Conservation (phyloP, 768 basidiomycete species). For the Suillus spraguei region DNA sequence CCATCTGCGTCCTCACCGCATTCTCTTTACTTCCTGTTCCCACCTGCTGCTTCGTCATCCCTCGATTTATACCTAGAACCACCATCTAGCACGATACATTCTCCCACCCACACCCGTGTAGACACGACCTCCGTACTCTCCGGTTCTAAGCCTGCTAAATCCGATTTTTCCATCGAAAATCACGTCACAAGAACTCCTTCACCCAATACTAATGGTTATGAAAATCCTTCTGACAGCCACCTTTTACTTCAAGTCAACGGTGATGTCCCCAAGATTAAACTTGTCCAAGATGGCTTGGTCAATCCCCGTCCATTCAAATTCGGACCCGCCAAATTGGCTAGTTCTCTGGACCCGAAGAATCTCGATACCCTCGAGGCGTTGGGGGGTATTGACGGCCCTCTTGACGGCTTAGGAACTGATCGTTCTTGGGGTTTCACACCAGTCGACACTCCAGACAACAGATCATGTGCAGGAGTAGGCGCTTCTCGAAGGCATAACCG, state of each 20-base stretch:
- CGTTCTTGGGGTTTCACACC: constrained; percentile 44
- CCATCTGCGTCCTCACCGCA: too few species aligned
- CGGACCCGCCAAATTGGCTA: constrained; percentile 76
- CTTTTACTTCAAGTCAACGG: constrained; percentile 26
- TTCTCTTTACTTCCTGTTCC: too few species aligned
- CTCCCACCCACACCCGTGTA: constrained; percentile 41
- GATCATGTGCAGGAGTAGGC: constrained; percentile 32
- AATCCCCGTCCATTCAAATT: constrained; percentile 75
- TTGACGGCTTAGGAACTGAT: constrained; percentile 76
- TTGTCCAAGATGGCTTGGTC: constrained; percentile 41
- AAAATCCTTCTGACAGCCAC: constrained; percentile 14
- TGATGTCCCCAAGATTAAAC: constrained; percentile 24
- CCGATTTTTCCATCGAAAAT: constrained; percentile 11
- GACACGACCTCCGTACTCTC: constrained; percentile 37
- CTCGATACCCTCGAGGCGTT: constrained; percentile 62
- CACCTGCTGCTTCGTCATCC: too few species aligned
- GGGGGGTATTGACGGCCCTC: constrained; percentile 69
- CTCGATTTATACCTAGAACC: too few species aligned
- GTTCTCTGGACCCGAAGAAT: constrained; percentile 89
- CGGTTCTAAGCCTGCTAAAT: constrained; percentile 23
- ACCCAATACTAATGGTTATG: neutral
- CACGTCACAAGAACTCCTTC: constrained; percentile 10
- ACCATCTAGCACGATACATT: constrained; percentile 37
- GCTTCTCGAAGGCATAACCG: constrained; percentile 37
- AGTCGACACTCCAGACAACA: constrained; percentile 11